Conservation (phyloP, 2,329 filamentous ascomycete genomes). For the Pyrenophora seminiperda region DNA sequence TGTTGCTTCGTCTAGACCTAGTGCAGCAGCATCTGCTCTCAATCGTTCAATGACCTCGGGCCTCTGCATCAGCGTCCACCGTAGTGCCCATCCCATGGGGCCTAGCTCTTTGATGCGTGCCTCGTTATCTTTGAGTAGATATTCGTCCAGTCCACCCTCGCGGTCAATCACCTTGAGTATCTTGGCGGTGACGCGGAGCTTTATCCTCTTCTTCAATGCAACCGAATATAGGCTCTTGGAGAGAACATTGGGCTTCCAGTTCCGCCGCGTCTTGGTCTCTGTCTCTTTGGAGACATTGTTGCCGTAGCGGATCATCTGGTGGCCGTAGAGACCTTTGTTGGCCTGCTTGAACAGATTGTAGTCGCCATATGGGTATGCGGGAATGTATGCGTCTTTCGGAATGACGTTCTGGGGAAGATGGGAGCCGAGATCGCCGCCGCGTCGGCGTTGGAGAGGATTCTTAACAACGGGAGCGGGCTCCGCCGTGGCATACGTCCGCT, state of each 20-base stretch:
- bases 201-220: constrained; percentile 65
- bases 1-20: constrained; percentile 65
- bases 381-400: constrained; percentile 39
- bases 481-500: constrained; percentile 38
- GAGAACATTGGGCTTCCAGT: constrained; percentile 76
- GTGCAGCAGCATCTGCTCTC: constrained; percentile 64
- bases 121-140: constrained; percentile 80
- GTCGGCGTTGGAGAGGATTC: constrained; percentile 35
- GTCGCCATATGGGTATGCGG: constrained; percentile 72
- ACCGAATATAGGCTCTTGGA: constrained; percentile 70
- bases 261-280: constrained; percentile 71
- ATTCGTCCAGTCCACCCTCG: constrained; percentile 87
- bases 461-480: constrained; percentile 21
- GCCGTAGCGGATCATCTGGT: constrained; percentile 73
- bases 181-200: constrained; percentile 70
- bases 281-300: constrained; percentile 74
- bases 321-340: constrained; percentile 75
- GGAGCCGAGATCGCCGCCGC: constrained; percentile 44
- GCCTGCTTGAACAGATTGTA: constrained; percentile 78
- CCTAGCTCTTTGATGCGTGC: constrained; percentile 83
- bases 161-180: constrained; percentile 74
- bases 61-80: constrained; percentile 89
- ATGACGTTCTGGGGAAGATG: constrained; percentile 45
- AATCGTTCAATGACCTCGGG: constrained; percentile 69
- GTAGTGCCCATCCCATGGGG: constrained; percentile 84